phyloP scores from a whole-genome alignment of 345 rosid genomes.

The Clausena lansium region DNA sequence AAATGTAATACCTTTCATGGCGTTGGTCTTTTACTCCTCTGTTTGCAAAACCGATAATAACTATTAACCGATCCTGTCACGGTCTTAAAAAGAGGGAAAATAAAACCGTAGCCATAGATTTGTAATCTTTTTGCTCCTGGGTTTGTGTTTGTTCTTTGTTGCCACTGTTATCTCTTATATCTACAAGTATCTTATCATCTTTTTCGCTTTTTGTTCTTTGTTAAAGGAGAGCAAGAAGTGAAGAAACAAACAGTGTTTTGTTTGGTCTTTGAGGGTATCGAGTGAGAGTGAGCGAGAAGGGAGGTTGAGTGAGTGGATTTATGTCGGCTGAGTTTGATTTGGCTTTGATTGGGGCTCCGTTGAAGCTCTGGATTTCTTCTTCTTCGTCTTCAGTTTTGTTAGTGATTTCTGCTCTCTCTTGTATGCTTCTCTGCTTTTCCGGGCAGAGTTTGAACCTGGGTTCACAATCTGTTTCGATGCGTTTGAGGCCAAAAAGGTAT shows the following conservation, averaged over 20 bases:
- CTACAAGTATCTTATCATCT: slow-evolving; percentile 17
- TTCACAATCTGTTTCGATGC: slow-evolving; percentile 66
- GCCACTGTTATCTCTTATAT: slow-evolving; percentile 20
- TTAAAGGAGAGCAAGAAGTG: slow-evolving; percentile 11
- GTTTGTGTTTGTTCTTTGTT: not conserved
- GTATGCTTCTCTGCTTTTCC: slow-evolving; percentile 45
- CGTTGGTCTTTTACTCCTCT: slow-evolving; percentile 4
- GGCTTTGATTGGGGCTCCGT: slow-evolving; percentile 72
- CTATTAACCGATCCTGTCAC: slow-evolving; percentile 31
- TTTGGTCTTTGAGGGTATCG: not conserved
- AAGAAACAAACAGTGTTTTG: not conserved
- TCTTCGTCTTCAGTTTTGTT: slow-evolving; percentile 9
- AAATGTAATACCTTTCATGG: not conserved
- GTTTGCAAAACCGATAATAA: not conserved
- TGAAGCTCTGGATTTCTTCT: slow-evolving; percentile 48
- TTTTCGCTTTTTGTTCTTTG: slow-evolving; percentile 21
- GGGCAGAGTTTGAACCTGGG: slow-evolving; percentile 52
- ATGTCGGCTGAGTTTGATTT: slow-evolving; percentile 84
- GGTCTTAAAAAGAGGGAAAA: not conserved
- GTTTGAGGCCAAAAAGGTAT: slow-evolving; percentile 70
- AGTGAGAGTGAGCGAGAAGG: slow-evolving; percentile 3
- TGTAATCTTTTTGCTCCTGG: slow-evolving; percentile 35
- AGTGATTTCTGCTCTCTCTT: slow-evolving; percentile 21
- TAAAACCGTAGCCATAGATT: slow-evolving; percentile 66
- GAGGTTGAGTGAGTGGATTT: slow-evolving; percentile 47